These are phyloP conservation scores for Hypholoma sublateritium DNA, from an alignment of 768 basidiomycete species.

Conservation along the genomic window DNA sequence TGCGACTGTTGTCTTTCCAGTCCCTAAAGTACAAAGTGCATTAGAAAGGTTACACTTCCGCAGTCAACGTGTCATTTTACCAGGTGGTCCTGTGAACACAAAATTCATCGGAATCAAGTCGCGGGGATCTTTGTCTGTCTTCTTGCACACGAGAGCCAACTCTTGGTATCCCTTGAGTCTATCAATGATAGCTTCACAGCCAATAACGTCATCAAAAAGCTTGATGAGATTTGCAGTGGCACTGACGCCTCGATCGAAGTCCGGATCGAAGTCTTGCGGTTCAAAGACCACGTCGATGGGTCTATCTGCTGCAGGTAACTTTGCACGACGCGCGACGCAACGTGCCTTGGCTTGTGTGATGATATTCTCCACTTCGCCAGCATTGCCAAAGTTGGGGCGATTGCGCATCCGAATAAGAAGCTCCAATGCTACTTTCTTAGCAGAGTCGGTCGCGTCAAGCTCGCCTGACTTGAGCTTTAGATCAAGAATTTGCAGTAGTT, in stretches of 20 bases:
- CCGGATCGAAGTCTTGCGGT: constrained; percentile 59
- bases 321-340: constrained; percentile 39
- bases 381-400: constrained; percentile 67
- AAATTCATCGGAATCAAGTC: constrained; percentile 63
- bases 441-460: constrained; percentile 52
- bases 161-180: constrained; percentile 54
- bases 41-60: neutral
- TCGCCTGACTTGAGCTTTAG: constrained; percentile 57
- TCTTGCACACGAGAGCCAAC: constrained; percentile 47
- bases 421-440: constrained; percentile 59
- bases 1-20: constrained; percentile 63
- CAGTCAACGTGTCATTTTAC: constrained; percentile 26
- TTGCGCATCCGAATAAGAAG: constrained; percentile 38
- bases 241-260: constrained; percentile 46
- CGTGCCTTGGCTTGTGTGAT: constrained; percentile 48
- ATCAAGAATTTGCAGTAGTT: constrained; percentile 52
- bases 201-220: constrained; percentile 63
- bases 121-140: constrained; percentile 39
- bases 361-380: constrained; percentile 62
- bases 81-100: constrained; percentile 73
- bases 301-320: constrained; percentile 20
- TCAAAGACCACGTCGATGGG: constrained; percentile 49
- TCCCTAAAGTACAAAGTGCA: constrained; percentile 36
- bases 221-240: constrained; percentile 51
- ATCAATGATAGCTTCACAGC: constrained; percentile 51